phyloP scores from a whole-genome alignment of 805 yeast species.

The Schizosaccharomyces cryophilus region DNA sequence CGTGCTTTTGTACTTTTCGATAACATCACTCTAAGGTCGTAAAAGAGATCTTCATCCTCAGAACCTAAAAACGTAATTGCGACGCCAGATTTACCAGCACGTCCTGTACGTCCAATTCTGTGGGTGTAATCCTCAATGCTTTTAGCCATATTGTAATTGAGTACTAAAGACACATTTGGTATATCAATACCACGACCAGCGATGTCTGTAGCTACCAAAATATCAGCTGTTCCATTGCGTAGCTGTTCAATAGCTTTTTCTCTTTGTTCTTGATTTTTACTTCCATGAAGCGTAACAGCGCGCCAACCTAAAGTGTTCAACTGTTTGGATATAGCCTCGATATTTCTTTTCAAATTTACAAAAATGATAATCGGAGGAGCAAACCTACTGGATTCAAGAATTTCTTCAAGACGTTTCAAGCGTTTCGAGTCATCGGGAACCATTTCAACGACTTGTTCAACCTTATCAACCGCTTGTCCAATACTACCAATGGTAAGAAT shows the following conservation, averaged over 20 bases:
- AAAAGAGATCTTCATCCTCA: conserved; percentile 27
- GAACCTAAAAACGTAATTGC: conserved; percentile 49
- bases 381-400: conserved; percentile 16
- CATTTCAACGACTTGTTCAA: conserved; percentile 43
- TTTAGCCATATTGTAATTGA: conserved; percentile 66
- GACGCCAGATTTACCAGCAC: conserved; percentile 66
- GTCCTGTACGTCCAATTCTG: conserved; percentile 87
- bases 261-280: conserved; percentile 62
- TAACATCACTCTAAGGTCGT: conserved; percentile 27
- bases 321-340: conserved; percentile 38
- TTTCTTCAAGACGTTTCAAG: conserved; percentile 19
- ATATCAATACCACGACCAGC: conserved; percentile 92
- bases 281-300: conserved; percentile 58
- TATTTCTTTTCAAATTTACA: conserved; percentile 49
- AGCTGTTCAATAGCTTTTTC: conserved; percentile 48
- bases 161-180: conserved; percentile 60
- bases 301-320: conserved; percentile 23
- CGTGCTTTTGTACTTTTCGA: conserved; percentile 17
- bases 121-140: conserved; percentile 68
- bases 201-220: conserved; percentile 76
- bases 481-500: conserved; percentile 42
- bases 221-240: conserved; percentile 28
- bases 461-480: conserved; percentile 40
- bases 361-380: conserved; percentile 51
- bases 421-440: conserved; percentile 21